Percentiles rank a stretch among this genome's conserved stretches.
Conservation (phyloP, 495 filamentous ascomycete species). For the Talaromyces nanjingensis region DNA sequence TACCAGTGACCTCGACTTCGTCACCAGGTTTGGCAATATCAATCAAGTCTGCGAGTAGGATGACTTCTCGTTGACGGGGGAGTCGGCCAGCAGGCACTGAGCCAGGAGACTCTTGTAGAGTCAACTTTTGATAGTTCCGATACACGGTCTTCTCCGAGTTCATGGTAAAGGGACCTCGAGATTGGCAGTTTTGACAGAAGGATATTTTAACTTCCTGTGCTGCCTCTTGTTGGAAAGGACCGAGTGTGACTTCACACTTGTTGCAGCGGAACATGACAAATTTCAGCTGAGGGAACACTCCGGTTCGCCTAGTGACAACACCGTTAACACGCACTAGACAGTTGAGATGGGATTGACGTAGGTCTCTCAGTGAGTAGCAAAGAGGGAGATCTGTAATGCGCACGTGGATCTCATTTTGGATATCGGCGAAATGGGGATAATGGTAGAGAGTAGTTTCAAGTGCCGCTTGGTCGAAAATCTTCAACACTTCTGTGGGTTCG, state of each 20-base stretch:
- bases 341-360: conserved; percentile 95
- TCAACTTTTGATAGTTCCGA: conserved; percentile 97
- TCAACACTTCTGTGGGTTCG: conserved; percentile 84
- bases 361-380: conserved; percentile 91
- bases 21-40: conserved; percentile 96
- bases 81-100: conserved; percentile 96
- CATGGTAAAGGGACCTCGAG: conserved; percentile 87
- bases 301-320: conserved; percentile 92
- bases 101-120: conserved; percentile 93
- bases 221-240: conserved; percentile 95
- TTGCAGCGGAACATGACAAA: conserved; percentile 95
- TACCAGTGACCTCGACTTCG: conserved; percentile 93
- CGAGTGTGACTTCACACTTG: conserved; percentile 87
- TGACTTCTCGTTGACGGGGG: conserved; percentile 89
- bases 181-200: conserved; percentile 97
- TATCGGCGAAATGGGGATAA: conserved; percentile 95
- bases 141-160: conserved; percentile 99
- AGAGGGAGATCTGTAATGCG: conserved; percentile 92
- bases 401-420: conserved; percentile 96
- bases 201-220: conserved; percentile 93
- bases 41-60: conserved; percentile 95
- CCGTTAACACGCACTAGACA: conserved; percentile 91
- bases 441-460: conserved; percentile 92
- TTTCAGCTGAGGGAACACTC: conserved; percentile 97
- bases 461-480: conserved; percentile 94